A percentile compares a stretch with the other conserved stretches of the same genome.
These are phyloP conservation scores for Ustilago shanxiensis DNA, from an alignment of 1,284 basidiomycete species.

Conservation along the genomic window DNA sequence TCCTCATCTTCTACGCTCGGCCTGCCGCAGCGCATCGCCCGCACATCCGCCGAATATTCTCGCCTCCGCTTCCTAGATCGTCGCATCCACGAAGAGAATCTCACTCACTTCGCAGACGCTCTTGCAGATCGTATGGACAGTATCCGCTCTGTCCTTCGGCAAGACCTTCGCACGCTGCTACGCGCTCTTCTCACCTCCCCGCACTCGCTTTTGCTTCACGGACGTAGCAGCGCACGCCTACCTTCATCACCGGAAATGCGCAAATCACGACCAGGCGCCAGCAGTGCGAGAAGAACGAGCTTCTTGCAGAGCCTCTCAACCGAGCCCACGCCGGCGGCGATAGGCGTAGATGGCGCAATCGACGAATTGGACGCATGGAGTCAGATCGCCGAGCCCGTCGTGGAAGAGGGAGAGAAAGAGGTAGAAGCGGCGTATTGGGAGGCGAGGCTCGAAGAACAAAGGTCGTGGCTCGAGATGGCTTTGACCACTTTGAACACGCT, in stretches of 20 bases:
- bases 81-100: constrained; percentile 82
- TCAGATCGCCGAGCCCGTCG: constrained; percentile 76
- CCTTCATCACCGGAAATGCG: constrained; percentile 32
- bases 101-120: constrained; percentile 80
- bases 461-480: constrained; percentile 49
- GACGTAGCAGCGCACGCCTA: constrained; percentile 2
- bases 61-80: constrained; percentile 90
- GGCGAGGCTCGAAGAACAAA: constrained; percentile 44
- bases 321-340: neutral
- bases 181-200: constrained; percentile 72
- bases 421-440: constrained; percentile 36
- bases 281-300: constrained; percentile 24
- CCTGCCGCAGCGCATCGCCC: constrained; percentile 80
- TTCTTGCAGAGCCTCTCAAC: constrained; percentile 22
- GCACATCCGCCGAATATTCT: constrained; percentile 89
- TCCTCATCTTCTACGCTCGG: constrained; percentile 25
- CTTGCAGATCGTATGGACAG: constrained; percentile 84
- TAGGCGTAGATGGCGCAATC: constrained; percentile 1
- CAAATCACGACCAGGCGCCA: constrained; percentile 9
- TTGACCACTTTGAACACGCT: constrained; percentile 30
- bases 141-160: constrained; percentile 82
- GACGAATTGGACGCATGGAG: constrained; percentile 45
- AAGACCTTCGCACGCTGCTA: constrained; percentile 85
- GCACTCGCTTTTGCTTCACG: constrained; percentile 38
- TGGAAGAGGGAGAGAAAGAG: constrained; percentile 77